A percentile compares a stretch with the other conserved stretches of the same genome.
Evolutionary conservation across 192 early-diverging fungal species (phyloP).

Genomic region (Coemansia sp.): DNA sequence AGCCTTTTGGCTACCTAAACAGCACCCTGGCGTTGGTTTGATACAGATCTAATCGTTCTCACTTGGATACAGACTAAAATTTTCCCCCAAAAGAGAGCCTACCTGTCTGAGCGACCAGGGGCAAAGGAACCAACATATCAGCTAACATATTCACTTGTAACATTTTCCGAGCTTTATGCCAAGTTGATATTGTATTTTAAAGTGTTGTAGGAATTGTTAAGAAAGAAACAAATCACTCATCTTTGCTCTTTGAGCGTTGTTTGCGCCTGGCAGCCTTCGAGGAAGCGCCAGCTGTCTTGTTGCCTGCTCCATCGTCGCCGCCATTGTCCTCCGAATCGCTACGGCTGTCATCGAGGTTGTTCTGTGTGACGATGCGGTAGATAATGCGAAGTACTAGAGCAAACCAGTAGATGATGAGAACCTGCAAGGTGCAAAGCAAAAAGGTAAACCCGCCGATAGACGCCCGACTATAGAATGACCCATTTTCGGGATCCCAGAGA

Average conservation of each 20-base stretch:
- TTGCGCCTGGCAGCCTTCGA: neutral
- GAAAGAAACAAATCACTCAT: constrained; percentile 4
- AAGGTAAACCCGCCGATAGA: constrained; percentile 22
- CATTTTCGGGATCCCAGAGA: constrained; percentile 30
- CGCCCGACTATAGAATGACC: constrained; percentile 28
- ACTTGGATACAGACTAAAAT: too few relatives aligned
- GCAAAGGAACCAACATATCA: too few relatives aligned
- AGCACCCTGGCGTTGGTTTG: too few relatives aligned
- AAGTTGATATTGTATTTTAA: neutral
- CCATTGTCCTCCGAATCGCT: constrained; percentile 66
- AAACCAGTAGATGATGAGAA: constrained; percentile 72
- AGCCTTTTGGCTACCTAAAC: too few relatives aligned
- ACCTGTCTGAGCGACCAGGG: too few relatives aligned
- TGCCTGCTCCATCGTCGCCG: constrained; percentile 16
- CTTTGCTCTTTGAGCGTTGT: constrained; percentile 14
- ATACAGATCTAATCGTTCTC: too few relatives aligned
- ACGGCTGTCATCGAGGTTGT: constrained; percentile 65
- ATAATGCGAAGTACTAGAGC: constrained; percentile 67
- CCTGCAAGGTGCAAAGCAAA: constrained; percentile 58
- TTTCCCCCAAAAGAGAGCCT: too few relatives aligned
- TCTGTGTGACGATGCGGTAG: constrained; percentile 60
- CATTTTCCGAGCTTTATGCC: too few relatives aligned
- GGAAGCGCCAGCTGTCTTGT: constrained; percentile 1
- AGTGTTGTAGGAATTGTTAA: neutral
- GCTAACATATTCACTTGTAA: too few relatives aligned